phyloP scores from a whole-genome alignment of 2,329 filamentous ascomycete species.

The Cladosporium sp. region DNA sequence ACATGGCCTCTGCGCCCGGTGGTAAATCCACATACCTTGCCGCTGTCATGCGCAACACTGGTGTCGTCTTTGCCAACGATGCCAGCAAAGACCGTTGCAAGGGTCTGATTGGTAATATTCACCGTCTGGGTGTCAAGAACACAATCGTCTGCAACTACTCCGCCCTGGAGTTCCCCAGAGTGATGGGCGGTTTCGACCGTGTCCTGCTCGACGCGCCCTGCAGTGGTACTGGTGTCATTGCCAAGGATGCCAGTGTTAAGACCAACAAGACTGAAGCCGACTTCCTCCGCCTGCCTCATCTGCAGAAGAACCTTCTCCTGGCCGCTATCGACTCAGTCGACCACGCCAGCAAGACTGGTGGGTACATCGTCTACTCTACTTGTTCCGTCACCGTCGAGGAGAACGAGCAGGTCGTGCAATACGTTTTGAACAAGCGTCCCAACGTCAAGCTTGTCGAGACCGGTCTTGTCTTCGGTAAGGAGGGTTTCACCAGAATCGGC shows the following conservation, averaged over 20 bases:
- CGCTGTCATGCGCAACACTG: slow-evolving; percentile 97
- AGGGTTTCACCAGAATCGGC: slow-evolving; percentile 86
- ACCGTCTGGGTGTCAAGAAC: slow-evolving; percentile 89
- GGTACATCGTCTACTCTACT: slow-evolving; percentile 94
- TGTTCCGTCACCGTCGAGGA: slow-evolving; percentile 94
- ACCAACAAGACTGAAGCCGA: slow-evolving; percentile 97
- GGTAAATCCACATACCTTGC: slow-evolving; percentile 96
- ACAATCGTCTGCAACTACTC: slow-evolving; percentile 95
- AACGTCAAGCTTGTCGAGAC: slow-evolving; percentile 15
- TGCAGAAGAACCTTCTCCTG: slow-evolving; percentile 90
- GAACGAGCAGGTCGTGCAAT: slow-evolving; percentile 90
- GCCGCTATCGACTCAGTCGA: slow-evolving; percentile 94
- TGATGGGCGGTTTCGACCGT: slow-evolving; percentile 93
- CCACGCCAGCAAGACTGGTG: slow-evolving; percentile 85
- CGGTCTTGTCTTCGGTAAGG: slow-evolving; percentile 65
- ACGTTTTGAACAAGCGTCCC: slow-evolving; percentile 75
- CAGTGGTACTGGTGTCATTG: slow-evolving; percentile 94
- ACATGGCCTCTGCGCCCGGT: slow-evolving; percentile 93
- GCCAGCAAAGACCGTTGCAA: slow-evolving; percentile 89
- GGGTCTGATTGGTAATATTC: slow-evolving; percentile 96
- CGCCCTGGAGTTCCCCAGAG: slow-evolving; percentile 86
- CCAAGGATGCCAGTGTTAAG: slow-evolving; percentile 95
- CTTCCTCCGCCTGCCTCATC: slow-evolving; percentile 87
- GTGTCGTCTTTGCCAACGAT: slow-evolving; percentile 94
- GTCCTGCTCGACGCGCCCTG: slow-evolving; percentile 93